Evolutionary conservation across 192 early-diverging fungal genomes (phyloP), one percentile per base, ranked within the genome.

Genomic region (Podila verticillata): DNA sequence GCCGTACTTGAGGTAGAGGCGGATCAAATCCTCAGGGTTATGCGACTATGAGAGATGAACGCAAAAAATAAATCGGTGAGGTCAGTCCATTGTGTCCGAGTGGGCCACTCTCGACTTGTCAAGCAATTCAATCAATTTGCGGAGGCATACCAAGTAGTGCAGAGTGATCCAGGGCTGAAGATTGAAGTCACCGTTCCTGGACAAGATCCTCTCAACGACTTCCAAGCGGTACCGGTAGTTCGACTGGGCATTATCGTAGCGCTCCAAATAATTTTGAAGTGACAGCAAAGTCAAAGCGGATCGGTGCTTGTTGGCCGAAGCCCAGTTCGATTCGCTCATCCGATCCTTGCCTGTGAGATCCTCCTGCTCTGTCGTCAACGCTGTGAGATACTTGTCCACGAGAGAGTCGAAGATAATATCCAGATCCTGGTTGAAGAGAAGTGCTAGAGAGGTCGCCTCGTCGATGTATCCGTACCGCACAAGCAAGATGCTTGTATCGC

Each of bases 1-100:
- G 34, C 70, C 65, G 32, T 63, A 63, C 29, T 68, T 71, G 28
- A 80, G 28, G 35, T 80, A 80, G 3, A 80, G 29, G 10, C 75
- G 75, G 26, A 80, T 80, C 58, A 80, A 51, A 29, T 80, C 75
- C 39, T 80, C 75, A 2, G 75, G 75, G 29, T 68, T 72, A 29
- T 72, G 75, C 3, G 32, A 63, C 75, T 80, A 68, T 17, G 9
- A 60, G 9, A 36, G 3, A 26, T 5, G 35, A 44, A 26, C 24
- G 17, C 44, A 22, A 63, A 44, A 30, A 22, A 0, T 10, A 30
- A 22, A 65, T 0, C 20, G 4, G 32, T 2, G 26, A 7, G 44
- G 2, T 12, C 28, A 15, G 62, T 26, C 12, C 24, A 17, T 17
- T n/a, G 8, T 57, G 1, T 8, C 24, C 7, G n/a, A 10, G 6